Evolutionary conservation across 2,329 filamentous ascomycete genomes (phyloP).

Genomic region (Fusarium domesticum): DNA sequence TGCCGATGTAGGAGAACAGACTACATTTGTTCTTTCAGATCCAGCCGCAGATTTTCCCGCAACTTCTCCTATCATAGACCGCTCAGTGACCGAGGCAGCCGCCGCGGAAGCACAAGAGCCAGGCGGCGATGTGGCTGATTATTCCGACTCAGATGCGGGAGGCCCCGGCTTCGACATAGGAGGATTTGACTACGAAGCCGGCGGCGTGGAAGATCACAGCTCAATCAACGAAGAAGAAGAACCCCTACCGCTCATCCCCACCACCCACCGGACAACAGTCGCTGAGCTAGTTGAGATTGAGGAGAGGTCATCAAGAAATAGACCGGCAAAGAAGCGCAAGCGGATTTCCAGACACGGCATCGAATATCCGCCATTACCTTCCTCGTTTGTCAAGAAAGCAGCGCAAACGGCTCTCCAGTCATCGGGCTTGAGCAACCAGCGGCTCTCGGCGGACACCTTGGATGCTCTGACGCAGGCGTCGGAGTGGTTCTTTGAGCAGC

Average conservation of each 20-base stretch:
- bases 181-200: slow-evolving; percentile 17
- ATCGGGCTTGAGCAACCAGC: slow-evolving; percentile 62
- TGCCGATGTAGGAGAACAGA: slow-evolving; percentile 46
- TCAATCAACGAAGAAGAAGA: slow-evolving; percentile 21
- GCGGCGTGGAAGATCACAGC: slow-evolving; percentile 24
- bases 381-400: slow-evolving; percentile 69
- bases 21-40: slow-evolving; percentile 48
- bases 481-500: slow-evolving; percentile 90
- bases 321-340: slow-evolving; percentile 37
- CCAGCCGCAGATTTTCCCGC: slow-evolving; percentile 29
- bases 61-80: slow-evolving; percentile 28
- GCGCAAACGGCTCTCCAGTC: slow-evolving; percentile 69
- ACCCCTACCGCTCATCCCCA: background rate
- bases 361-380: slow-evolving; percentile 71
- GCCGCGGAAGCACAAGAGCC: slow-evolving; percentile 17
- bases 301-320: slow-evolving; percentile 12
- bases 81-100: slow-evolving; percentile 18
- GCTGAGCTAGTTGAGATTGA: slow-evolving; percentile 7
- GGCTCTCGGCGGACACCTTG: slow-evolving; percentile 70
- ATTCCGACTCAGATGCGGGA: slow-evolving; percentile 22
- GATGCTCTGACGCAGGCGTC: slow-evolving; percentile 74
- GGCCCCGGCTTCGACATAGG: slow-evolving; percentile 16
- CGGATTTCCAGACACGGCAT: slow-evolving; percentile 66
- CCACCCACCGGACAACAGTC: background rate
- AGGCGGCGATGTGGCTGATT: slow-evolving; percentile 9